These are phyloP conservation scores for Mortierella sp. DNA, from an alignment of 371 early-diverging fungal species.

Conservation along the genomic window DNA sequence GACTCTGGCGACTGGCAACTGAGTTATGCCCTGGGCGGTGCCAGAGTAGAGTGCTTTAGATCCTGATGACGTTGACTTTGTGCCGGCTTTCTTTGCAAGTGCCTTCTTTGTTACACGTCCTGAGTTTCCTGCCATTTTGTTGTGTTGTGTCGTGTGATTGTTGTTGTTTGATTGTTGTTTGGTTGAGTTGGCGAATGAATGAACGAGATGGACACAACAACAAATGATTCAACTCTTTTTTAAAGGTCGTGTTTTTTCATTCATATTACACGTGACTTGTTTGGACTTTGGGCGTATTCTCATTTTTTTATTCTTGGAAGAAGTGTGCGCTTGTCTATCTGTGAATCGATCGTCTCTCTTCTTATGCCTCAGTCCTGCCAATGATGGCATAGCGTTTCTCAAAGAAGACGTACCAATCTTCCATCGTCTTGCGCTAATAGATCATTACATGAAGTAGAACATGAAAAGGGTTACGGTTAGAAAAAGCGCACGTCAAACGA, in stretches of 20 bases:
- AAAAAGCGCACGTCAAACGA: neutral
- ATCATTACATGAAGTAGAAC: neutral
- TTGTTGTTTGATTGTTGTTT: neutral
- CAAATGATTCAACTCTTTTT: neutral
- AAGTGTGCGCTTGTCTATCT: neutral
- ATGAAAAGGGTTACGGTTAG: neutral
- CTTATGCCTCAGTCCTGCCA: slow-evolving; percentile 62
- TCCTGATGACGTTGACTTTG: slow-evolving; percentile 15
- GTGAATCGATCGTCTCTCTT: no score
- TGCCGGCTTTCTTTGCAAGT: slow-evolving; percentile 13
- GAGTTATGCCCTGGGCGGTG: slow-evolving; percentile 66
- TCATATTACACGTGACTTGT: neutral
- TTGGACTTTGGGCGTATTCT: neutral
- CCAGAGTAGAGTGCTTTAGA: slow-evolving; percentile 30
- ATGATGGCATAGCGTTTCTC: slow-evolving; percentile 82
- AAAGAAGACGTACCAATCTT: slow-evolving; percentile 86
- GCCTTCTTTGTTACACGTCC: slow-evolving; percentile 48
- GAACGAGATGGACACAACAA: neutral
- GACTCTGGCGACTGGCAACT: slow-evolving; percentile 82
- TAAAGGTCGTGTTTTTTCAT: neutral
- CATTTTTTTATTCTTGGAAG: neutral
- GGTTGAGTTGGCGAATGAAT: neutral
- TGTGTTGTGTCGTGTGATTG: neutral
- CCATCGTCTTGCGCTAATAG: slow-evolving; percentile 71
- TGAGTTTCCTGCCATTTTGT: slow-evolving; percentile 42